A percentile compares a stretch with the other conserved stretches of the same genome.
Conservation (phyloP, 2,329 filamentous ascomycete species). For the Eutypa lata region DNA sequence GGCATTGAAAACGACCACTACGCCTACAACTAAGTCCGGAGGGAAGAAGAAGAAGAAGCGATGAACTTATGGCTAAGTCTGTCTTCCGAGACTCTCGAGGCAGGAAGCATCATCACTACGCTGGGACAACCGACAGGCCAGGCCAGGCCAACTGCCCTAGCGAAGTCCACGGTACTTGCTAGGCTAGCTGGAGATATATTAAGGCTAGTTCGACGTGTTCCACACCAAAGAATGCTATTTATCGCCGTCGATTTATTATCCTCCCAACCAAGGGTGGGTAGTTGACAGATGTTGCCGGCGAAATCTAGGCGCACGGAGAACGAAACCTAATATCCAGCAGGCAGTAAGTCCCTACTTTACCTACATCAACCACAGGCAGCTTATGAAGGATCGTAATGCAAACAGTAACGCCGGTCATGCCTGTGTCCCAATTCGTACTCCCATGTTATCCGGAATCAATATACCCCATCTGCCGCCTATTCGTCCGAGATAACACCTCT, state of each 20-base stretch:
- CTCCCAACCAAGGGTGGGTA: no score
- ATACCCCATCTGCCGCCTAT: not conserved
- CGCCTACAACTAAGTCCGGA: constrained; percentile 18
- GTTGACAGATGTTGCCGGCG: no score
- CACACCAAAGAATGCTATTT: no score
- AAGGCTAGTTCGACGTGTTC: no score
- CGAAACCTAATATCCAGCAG: not conserved
- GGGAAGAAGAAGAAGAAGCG: constrained; percentile 41
- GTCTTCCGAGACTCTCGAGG: no score
- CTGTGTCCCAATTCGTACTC: not conserved
- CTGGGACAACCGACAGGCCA: no score
- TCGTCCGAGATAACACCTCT: constrained; percentile 2
- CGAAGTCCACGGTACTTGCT: no score
- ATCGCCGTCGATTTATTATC: no score
- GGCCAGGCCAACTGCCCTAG: no score
- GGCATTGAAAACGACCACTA: constrained; percentile 35
- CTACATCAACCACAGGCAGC: not conserved
- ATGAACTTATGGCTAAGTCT: constrained; percentile 14
- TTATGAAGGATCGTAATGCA: constrained; percentile 1
- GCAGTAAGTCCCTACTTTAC: not conserved
- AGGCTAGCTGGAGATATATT: no score
- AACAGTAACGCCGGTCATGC: not conserved
- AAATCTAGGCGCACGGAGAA: not conserved
- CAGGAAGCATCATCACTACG: no score
- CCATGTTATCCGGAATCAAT: not conserved